Evolutionary conservation across 1,139 yeast genomes (phyloP), one percentile per base, ranked within the genome.

Genomic region (Protomyces inundatus): DNA sequence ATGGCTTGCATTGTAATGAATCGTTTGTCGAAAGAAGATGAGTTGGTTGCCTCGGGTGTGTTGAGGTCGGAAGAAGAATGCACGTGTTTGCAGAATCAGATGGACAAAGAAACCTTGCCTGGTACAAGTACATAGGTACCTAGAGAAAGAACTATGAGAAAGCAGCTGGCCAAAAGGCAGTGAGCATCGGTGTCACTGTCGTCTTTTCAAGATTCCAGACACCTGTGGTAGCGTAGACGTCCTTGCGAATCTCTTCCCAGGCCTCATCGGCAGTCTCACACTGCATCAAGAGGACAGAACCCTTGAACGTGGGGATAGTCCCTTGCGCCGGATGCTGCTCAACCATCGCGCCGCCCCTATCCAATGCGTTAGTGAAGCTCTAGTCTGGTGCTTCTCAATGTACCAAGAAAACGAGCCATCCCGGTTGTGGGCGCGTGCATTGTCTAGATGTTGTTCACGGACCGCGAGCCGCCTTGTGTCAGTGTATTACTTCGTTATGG

Each of bases 221-320:
- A 0, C 90, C 93, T 37, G 80, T 78, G 68, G 77, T 78, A 68
- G 83, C 82, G 74, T 85, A 88, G 45, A 84, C 74, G 72, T 88
- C 96, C 65, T 77, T 72, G 71, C 84, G 81, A 72, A 88, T 80
- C 66, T 86, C 76, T 52, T 84, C 88, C 60, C 85, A 69, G 16
- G 86, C 84, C 66, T 85, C 87, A 67, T 85, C 85, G 69, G 80
- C 83, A 59, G 83, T 77, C 59, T 83, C 83, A 40, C 91, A 95
- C 62, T 79, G 77, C 60, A 88, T 71, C 66, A 84, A 86, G 72
- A 84, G 79, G 30, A 84, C 78, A 59, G 91, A 85, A 2, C 96
- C 96, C 6, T 86, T 88, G 74, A 88, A 85, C 67, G 82, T 77
- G 54, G 87, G 76, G 48, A 77, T 74, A 50, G 73, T 74, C 35